Conservation (phyloP, 1,284 basidiomycete genomes). For the Thelephora terrestris region DNA sequence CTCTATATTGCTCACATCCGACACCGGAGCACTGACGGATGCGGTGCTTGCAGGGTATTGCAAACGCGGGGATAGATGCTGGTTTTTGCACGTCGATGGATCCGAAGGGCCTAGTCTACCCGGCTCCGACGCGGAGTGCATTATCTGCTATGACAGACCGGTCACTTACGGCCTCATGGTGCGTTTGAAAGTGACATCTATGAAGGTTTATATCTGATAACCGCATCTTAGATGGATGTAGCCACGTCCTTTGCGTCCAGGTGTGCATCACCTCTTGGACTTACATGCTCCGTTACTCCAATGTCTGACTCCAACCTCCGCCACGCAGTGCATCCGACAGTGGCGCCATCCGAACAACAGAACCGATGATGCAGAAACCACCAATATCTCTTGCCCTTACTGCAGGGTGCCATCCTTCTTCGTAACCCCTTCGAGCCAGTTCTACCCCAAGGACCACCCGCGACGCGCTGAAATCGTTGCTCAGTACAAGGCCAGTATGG, state of each 20-base stretch:
- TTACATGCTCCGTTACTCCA: neutral
- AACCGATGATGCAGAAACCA: conserved; percentile 40
- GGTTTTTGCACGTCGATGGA: conserved; percentile 49
- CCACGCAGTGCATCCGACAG: conserved; percentile 52
- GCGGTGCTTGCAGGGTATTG: conserved; percentile 41
- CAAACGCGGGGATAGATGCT: conserved; percentile 53
- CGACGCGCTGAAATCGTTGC: conserved; percentile 41
- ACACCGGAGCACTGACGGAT: neutral
- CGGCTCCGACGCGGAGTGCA: conserved; percentile 33
- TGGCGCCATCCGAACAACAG: conserved; percentile 58
- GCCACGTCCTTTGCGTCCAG: conserved; percentile 61
- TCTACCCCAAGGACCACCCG: conserved; percentile 41
- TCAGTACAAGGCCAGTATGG: conserved; percentile 62
- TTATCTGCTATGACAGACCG: conserved; percentile 66
- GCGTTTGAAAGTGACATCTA: conserved; percentile 12
- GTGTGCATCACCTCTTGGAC: conserved; percentile 25
- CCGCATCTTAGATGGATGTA: conserved; percentile 43
- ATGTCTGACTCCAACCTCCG: conserved; percentile 2
- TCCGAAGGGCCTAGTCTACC: conserved; percentile 8
- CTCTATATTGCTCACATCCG: neutral
- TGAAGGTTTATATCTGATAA: conserved; percentile 4
- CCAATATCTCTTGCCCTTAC: conserved; percentile 65
- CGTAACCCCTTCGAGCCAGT: conserved; percentile 59
- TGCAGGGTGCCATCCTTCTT: conserved; percentile 55
- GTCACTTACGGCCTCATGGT: conserved; percentile 59